phyloP scores from a whole-genome alignment of 305 asterid genomes.

The Rubia balearica region DNA sequence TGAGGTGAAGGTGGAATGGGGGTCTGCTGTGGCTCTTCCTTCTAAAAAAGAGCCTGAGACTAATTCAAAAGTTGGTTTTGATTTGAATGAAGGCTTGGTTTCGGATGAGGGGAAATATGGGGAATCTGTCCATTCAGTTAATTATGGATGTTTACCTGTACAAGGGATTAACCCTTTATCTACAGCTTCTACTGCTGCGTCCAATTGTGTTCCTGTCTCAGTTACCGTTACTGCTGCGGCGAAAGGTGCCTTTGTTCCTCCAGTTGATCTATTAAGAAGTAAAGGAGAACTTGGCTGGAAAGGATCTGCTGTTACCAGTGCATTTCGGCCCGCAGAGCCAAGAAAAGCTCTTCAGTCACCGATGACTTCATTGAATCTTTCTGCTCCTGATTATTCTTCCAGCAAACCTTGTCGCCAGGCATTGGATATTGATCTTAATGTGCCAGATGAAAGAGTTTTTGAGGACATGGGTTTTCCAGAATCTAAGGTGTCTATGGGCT shows the following conservation, averaged over 20 bases:
- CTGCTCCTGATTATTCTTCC: constrained; percentile 34
- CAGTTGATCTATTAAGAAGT: constrained; percentile 65
- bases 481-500: constrained; percentile 28
- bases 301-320: constrained; percentile 96
- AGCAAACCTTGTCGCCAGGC: constrained; percentile 39
- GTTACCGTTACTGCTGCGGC: constrained; percentile 82
- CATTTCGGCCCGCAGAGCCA: constrained; percentile 95
- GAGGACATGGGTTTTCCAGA: constrained; percentile 56
- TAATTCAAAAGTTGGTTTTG: constrained; percentile 51
- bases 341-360: constrained; percentile 45
- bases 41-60: constrained; percentile 27
- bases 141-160: constrained; percentile 29
- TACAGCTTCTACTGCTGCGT: constrained; percentile 29
- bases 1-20: constrained; percentile 29
- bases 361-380: constrained; percentile 21
- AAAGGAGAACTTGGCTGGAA: constrained; percentile 87
- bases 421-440: constrained; percentile 76
- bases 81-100: constrained; percentile 71
- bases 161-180: constrained; percentile 36
- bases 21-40: constrained; percentile 19
- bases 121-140: constrained; percentile 30
- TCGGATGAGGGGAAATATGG: constrained; percentile 66
- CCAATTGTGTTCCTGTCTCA: constrained; percentile 48
- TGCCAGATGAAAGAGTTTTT: constrained; percentile 59
- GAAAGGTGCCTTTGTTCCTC: constrained; percentile 76